Conservation (phyloP, 2,329 filamentous ascomycete species). For the Camptophora hylomeconis region DNA sequence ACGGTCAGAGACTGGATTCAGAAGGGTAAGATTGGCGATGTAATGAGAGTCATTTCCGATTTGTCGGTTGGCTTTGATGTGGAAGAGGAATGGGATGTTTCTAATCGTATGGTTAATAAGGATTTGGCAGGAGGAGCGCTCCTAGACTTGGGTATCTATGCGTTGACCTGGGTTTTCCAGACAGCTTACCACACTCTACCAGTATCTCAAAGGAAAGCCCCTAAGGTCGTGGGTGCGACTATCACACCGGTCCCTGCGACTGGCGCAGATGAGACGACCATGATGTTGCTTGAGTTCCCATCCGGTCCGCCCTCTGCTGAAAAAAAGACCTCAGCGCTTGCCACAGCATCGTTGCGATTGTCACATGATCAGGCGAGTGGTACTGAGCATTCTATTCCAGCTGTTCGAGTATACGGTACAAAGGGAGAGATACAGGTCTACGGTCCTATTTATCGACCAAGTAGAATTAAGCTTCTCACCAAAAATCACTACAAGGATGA, state of each 20-base stretch:
- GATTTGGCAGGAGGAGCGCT: constrained; percentile 72
- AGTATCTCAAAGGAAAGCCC: constrained; percentile 48
- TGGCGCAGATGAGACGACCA: constrained; percentile 21
- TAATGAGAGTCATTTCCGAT: constrained; percentile 45
- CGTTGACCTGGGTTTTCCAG: constrained; percentile 73
- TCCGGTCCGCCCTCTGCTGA: constrained; percentile 42
- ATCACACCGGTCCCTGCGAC: constrained; percentile 14
- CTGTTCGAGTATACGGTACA: constrained; percentile 18
- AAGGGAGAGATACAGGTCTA: constrained; percentile 18
- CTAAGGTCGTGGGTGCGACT: constrained; percentile 49
- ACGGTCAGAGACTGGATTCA: constrained; percentile 52
- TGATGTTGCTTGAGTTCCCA: constrained; percentile 17
- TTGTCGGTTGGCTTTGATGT: constrained; percentile 17
- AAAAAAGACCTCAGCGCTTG: constrained; percentile 50
- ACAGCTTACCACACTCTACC: constrained; percentile 49
- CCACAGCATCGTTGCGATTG: constrained; percentile 18
- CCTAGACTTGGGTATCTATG: constrained; percentile 77
- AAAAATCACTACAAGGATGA: constrained; percentile 4
- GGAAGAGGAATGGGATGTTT: constrained; percentile 6
- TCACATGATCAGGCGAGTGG: constrained; percentile 15
- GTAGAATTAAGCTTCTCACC: constrained; percentile 47
- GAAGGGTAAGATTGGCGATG: constrained; percentile 40
- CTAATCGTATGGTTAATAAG: constrained; percentile 65
- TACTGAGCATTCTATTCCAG: constrained; percentile 30
- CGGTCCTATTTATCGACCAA: constrained; percentile 19